Evolutionary conservation across 2,329 filamentous ascomycete genomes (phyloP).

Genomic region (Xylaria polymorpha): DNA sequence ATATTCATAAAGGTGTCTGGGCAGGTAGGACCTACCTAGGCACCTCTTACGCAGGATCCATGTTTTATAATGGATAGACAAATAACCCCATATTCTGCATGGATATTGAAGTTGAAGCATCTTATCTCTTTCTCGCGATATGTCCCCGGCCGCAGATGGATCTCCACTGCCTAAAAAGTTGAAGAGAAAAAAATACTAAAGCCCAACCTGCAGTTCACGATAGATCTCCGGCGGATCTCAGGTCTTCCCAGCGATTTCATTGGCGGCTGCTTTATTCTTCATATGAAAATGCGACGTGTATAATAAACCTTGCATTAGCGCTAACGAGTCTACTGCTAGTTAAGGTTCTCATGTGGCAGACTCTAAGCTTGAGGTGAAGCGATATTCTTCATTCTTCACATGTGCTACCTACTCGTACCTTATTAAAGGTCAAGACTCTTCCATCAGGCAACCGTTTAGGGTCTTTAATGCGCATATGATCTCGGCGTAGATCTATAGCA

Average conservation of each 20-base stretch:
- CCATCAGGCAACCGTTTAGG: neutral
- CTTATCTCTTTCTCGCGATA: neutral
- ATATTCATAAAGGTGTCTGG: neutral
- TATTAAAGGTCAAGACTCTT: conserved; percentile 10
- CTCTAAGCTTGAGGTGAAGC: conserved; percentile 26
- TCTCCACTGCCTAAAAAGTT: conserved; percentile 29
- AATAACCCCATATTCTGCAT: neutral
- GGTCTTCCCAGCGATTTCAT: conserved; percentile 13
- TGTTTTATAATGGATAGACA: neutral
- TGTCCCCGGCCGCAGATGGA: neutral
- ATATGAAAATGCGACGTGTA: conserved; percentile 12
- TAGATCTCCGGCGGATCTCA: conserved; percentile 24
- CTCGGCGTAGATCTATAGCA: conserved; percentile 15
- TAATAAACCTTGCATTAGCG: conserved; percentile 20
- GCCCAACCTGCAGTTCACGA: conserved; percentile 23
- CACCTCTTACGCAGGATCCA: neutral
- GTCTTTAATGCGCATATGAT: neutral
- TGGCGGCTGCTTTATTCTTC: neutral
- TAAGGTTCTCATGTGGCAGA: conserved; percentile 26
- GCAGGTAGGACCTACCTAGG: neutral
- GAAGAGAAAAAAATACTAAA: neutral
- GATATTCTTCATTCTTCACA: conserved; percentile 10
- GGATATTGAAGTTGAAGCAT: neutral
- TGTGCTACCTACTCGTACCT: neutral
- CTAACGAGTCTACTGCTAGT: conserved; percentile 9